Percentiles rank a stretch among this genome's conserved stretches.
Evolutionary conservation across 164 flowering plant genomes (phyloP).

Genomic region (Saururus chinensis): DNA sequence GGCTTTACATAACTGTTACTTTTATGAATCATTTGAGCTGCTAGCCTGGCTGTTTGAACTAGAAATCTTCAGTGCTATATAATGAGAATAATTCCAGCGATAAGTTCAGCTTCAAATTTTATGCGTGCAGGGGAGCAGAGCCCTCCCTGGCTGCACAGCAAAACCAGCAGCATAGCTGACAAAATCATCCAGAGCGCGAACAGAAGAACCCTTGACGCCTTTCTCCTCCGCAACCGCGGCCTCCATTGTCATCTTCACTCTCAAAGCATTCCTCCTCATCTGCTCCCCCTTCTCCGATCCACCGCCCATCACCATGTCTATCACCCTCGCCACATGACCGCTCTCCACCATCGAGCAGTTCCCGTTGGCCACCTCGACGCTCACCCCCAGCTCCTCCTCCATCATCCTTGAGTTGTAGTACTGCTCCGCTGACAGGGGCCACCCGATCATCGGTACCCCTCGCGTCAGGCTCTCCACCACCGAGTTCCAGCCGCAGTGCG

Average conservation of each 20-base stretch:
- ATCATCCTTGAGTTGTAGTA: slow-evolving; percentile 5
- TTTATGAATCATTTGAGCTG: too few species aligned
- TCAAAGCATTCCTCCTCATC: slow-evolving; percentile 7
- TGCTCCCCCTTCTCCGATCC: slow-evolving; percentile 5
- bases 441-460: slow-evolving; percentile 7
- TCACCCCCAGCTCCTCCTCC: slow-evolving; percentile 10
- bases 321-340: background rate
- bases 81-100: too few species aligned
- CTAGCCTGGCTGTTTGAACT: too few species aligned
- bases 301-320: background rate
- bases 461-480: slow-evolving; percentile 4
- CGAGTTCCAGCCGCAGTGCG: slow-evolving; percentile 19
- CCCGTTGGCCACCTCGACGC: slow-evolving; percentile 9
- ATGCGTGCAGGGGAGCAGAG: too few species aligned
- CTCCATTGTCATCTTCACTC: background rate
- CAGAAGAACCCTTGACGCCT: background rate
- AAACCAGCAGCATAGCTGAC: background rate
- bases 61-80: too few species aligned
- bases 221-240: background rate
- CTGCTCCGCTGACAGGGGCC: slow-evolving; percentile 13
- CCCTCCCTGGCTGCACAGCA: too few species aligned
- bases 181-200: slow-evolving; percentile 5
- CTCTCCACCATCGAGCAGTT: background rate
- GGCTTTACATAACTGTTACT: too few species aligned
- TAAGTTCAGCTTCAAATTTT: too few species aligned